Percentiles rank a stretch among this genome's conserved stretches.
Conservation (phyloP, 352 stramenopile species). For the Phytopythium cucurbitacearum region DNA sequence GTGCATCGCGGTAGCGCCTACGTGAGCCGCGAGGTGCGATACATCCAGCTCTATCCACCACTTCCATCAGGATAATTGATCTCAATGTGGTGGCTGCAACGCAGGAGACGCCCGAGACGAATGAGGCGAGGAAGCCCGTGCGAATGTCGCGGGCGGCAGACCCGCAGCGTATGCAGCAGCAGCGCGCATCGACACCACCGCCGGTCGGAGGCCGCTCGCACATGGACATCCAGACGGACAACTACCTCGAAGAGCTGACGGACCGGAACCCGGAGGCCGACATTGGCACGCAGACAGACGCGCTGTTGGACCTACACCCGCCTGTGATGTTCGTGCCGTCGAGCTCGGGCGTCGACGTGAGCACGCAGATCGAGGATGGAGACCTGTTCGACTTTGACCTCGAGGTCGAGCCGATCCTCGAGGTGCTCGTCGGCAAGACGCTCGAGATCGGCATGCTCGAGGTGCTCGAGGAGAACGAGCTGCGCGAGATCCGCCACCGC, state of each 20-base stretch:
- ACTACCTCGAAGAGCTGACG: constrained; percentile 92
- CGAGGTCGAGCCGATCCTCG: constrained; percentile 93
- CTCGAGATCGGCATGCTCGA: constrained; percentile 93
- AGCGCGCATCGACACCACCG: constrained; percentile 72
- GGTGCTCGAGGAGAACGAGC: constrained; percentile 92
- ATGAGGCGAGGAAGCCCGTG: constrained; percentile 4
- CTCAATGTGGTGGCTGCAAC: too few relatives aligned
- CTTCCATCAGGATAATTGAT: too few relatives aligned
- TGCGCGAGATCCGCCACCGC: constrained; percentile 84
- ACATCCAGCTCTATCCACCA: background rate
- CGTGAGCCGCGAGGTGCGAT: constrained; percentile 50
- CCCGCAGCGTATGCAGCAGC: constrained; percentile 26
- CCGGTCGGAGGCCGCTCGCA: constrained; percentile 83
- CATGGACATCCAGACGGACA: constrained; percentile 94
- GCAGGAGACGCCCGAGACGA: constrained; percentile 2
- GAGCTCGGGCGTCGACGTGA: constrained; percentile 84
- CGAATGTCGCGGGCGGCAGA: background rate
- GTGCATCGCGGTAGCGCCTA: constrained; percentile 94
- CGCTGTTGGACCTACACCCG: constrained; percentile 81
- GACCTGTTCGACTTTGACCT: constrained; percentile 96
- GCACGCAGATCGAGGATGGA: constrained; percentile 90
- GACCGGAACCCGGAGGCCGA: constrained; percentile 88
- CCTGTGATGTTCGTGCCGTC: constrained; percentile 84
- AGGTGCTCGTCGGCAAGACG: constrained; percentile 94
- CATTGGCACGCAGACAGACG: constrained; percentile 90